Percentiles rank a stretch among this genome's conserved stretches.
These are phyloP conservation scores for Fusarium cicatricum DNA, from an alignment of 2,329 filamentous ascomycete genomes.

Conservation along the genomic window DNA sequence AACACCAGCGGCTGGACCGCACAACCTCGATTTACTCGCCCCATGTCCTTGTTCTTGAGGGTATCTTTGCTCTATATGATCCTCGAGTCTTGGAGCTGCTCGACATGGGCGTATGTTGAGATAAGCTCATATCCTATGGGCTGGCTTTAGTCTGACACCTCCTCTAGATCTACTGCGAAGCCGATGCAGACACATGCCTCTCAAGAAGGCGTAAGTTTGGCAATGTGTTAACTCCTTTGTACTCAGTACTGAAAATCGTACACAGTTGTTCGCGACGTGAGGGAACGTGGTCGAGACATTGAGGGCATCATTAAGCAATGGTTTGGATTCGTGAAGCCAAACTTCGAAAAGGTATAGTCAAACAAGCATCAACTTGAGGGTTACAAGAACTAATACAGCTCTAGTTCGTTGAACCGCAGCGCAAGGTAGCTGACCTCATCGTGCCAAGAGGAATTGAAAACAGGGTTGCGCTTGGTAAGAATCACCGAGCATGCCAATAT, in stretches of 20 bases:
- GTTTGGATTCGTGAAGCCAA: conserved; percentile 96
- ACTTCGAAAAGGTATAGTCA: conserved; percentile 76
- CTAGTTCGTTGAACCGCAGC: conserved; percentile 87
- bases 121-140: not conserved
- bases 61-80: conserved; percentile 95
- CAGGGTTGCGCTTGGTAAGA: conserved; percentile 81
- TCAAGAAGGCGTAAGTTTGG: conserved; percentile 77
- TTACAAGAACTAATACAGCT: conserved; percentile 13
- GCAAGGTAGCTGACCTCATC: conserved; percentile 92
- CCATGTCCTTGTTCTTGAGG: conserved; percentile 93
- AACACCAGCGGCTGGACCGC: conserved; percentile 80
- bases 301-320: conserved; percentile 98
- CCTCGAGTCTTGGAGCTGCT: conserved; percentile 83
- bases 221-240: not conserved
- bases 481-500: conserved; percentile 6
- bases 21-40: conserved; percentile 95
- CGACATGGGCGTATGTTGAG: conserved; percentile 78
- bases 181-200: conserved; percentile 92
- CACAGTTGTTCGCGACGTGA: conserved; percentile 84
- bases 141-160: conserved; percentile 11
- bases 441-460: conserved; percentile 96
- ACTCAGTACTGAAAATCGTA: conserved; percentile 13
- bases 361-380: not conserved
- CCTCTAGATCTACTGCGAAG: conserved; percentile 87
- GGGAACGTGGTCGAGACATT: conserved; percentile 87